phyloP scores from a whole-genome alignment of 345 rosid genomes.

The Erodium maritimum region DNA sequence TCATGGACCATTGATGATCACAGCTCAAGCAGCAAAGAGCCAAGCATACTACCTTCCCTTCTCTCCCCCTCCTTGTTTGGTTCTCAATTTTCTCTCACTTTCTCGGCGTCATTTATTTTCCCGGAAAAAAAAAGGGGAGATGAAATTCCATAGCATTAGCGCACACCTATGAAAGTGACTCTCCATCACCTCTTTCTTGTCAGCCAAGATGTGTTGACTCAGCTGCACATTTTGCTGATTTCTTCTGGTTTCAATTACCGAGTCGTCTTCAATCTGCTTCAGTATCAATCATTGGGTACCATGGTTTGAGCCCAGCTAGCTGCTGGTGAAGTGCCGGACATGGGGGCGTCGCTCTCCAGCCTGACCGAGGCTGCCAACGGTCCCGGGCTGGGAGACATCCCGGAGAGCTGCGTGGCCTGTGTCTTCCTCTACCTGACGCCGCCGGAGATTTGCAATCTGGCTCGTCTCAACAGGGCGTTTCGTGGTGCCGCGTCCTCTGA shows the following conservation, averaged over 20 bases:
- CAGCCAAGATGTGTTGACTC: neutral
- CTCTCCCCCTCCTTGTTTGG: too few relatives aligned
- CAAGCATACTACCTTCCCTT: neutral
- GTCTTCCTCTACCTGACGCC: conserved; percentile 74
- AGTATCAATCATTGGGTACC: neutral
- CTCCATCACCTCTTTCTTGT: neutral
- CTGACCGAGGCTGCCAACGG: conserved; percentile 50
- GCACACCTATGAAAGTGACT: neutral
- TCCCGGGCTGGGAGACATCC: conserved; percentile 81
- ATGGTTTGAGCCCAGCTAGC: neutral
- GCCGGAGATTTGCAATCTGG: conserved; percentile 96
- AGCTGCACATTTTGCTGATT: neutral
- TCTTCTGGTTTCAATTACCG: too few relatives aligned
- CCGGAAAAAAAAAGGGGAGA: neutral
- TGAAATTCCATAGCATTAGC: neutral
- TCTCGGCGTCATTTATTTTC: neutral
- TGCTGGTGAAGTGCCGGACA: conserved; percentile 3
- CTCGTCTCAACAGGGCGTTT: conserved; percentile 64
- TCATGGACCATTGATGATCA: too few relatives aligned
- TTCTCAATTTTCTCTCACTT: neutral
- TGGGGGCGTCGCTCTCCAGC: conserved; percentile 85
- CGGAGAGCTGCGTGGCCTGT: conserved; percentile 87
- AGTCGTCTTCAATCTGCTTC: neutral
- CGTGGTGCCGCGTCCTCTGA: conserved; percentile 92
- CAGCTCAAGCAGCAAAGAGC: too few relatives aligned